A percentile compares a stretch with the other conserved stretches of the same genome.
Evolutionary conservation across 441 rosid genomes (phyloP).

Genomic region (Omphalea diandra): DNA sequence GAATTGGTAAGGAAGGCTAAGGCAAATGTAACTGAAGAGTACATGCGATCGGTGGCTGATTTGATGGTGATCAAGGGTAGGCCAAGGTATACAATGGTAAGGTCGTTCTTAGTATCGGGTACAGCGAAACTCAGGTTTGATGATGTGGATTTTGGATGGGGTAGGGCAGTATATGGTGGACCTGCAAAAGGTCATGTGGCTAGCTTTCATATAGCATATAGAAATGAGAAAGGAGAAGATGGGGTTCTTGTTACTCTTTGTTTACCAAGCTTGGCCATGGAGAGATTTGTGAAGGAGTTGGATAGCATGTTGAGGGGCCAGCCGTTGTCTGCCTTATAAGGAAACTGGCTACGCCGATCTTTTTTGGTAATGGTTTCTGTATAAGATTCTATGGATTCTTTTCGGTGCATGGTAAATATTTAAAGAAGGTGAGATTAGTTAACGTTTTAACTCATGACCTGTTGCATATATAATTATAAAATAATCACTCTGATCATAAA

Average conservation of each 20-base stretch:
- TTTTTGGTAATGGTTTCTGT: no score
- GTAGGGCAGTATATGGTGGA: slow-evolving; percentile 36
- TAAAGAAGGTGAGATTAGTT: no score
- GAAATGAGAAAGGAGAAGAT: slow-evolving; percentile 27
- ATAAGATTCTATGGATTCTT: no score
- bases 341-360: no score
- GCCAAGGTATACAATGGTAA: slow-evolving; percentile 25
- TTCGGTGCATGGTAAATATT: no score
- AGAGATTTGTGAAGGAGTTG: slow-evolving; percentile 36
- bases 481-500: no score
- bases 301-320: slow-evolving; percentile 15
- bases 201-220: slow-evolving; percentile 24
- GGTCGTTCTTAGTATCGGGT: slow-evolving; percentile 35
- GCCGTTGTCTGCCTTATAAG: not conserved
- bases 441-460: no score
- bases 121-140: slow-evolving; percentile 13
- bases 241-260: slow-evolving; percentile 32
- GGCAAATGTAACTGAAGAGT: slow-evolving; percentile 27
- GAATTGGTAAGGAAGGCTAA: slow-evolving; percentile 36
- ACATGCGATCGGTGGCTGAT: slow-evolving; percentile 39
- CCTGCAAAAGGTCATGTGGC: slow-evolving; percentile 33
- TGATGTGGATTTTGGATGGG: slow-evolving; percentile 50
- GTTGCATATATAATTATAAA: no score
- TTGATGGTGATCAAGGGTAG: slow-evolving; percentile 36
- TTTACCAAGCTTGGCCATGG: slow-evolving; percentile 40